These are phyloP conservation scores for Serpula lacrymans DNA, from an alignment of 768 basidiomycete genomes.

Conservation along the genomic window DNA sequence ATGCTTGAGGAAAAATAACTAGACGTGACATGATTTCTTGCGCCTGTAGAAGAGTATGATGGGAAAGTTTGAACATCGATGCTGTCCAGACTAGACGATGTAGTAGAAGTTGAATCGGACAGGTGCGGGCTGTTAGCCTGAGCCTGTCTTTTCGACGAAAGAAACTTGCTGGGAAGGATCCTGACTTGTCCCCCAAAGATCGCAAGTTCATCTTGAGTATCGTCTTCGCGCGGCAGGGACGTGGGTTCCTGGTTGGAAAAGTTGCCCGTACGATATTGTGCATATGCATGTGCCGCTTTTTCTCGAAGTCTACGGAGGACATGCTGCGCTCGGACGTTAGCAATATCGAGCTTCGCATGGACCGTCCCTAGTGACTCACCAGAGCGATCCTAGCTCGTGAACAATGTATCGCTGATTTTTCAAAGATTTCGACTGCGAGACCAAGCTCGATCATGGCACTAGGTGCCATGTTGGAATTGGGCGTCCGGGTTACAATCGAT, in stretches of 20 bases:
- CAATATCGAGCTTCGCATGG: background rate
- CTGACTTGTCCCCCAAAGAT: constrained; percentile 54
- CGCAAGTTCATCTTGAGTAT: constrained; percentile 40
- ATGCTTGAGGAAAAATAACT: no score
- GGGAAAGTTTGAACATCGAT: no score
- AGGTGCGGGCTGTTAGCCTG: no score
- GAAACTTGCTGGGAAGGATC: no score
- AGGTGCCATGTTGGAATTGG: constrained; percentile 45
- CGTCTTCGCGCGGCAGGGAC: constrained; percentile 1
- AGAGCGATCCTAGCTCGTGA: constrained; percentile 45
- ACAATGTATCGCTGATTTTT: constrained; percentile 40
- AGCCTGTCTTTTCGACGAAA: no score
- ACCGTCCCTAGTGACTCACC: constrained; percentile 24
- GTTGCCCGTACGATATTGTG: constrained; percentile 15
- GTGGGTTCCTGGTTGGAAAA: constrained; percentile 11
- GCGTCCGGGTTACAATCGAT: constrained; percentile 56
- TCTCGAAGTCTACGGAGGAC: constrained; percentile 45
- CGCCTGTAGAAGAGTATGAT: no score
- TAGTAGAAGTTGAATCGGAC: no score
- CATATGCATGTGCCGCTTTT: constrained; percentile 38
- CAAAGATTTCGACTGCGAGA: constrained; percentile 44
- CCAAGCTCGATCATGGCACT: constrained; percentile 49
- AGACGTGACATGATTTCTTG: no score
- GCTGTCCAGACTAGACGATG: no score
- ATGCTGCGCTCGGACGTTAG: constrained; percentile 21